Evolutionary conservation across 257 asterid genomes (phyloP), one percentile per base, ranked within the genome.

Genomic region (Ballota nigra): DNA sequence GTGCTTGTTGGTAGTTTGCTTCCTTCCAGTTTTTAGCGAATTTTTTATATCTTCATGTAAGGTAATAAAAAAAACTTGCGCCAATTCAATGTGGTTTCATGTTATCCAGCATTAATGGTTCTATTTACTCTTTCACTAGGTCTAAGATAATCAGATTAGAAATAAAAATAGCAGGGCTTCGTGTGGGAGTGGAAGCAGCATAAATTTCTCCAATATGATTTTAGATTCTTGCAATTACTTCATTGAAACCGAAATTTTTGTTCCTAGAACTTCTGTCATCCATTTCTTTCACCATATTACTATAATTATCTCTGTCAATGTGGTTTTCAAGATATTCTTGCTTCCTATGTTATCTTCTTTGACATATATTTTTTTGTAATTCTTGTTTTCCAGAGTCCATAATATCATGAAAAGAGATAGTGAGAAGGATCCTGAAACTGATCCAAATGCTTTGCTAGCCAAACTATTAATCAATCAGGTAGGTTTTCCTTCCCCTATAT

Each of bases 391-490:
- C 89, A 93, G 98, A 88, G 97, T 90, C 71, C 91, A 80, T 66
- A 76, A 80, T 81, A 89, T 87, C 79, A 89, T 93, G 90, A 85
- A 80, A 85, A 79, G 77, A 56, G 98, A 93, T 78, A 86, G 97
- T 61, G 80, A 58, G 51, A 89, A 85, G 86, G 96, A 93, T 83
- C 96, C 97, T 68, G 85, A 80, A 36, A 78, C 79, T 53, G 64
- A 88, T 75, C 94, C 89, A 57, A 82, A 72, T 79, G 93, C 97
- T 79, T 69, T 83, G 73, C 68, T 87, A 55, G 97, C 98, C 88
- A 89, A 82, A 71, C 83, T 89, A 85, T 75, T 94, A 68, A 80
- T 91, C 71, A 85, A 82, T 66, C 97, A 91, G 97, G 98, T 93
- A 70, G 49, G 68, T 73, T 77, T 78, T 77, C 51, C 64, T 55